Percentiles rank a stretch among this genome's conserved stretches.
phyloP scores from a whole-genome alignment of 2,329 filamentous ascomycete species.

The Alternaria atra region DNA sequence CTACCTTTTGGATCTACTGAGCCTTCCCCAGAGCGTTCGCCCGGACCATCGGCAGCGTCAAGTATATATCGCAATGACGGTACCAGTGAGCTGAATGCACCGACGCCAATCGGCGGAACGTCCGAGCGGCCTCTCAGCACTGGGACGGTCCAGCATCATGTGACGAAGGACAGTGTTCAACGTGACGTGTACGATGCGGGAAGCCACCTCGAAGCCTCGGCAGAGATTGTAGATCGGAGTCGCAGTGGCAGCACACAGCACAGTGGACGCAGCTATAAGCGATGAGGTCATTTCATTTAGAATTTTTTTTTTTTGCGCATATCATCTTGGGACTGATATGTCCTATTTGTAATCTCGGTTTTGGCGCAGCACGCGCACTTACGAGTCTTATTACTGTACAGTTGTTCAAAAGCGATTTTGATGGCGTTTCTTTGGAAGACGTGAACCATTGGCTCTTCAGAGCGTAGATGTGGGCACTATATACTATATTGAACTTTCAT shows the following conservation, averaged over 20 bases:
- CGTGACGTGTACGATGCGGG: slow-evolving; percentile 41
- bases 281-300: slow-evolving; percentile 6
- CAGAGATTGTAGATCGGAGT: slow-evolving; percentile 50
- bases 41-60: slow-evolving; percentile 46
- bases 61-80: slow-evolving; percentile 42
- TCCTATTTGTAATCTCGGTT: slow-evolving; percentile 16
- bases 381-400: slow-evolving; percentile 41
- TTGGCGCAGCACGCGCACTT: slow-evolving; percentile 12
- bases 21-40: slow-evolving; percentile 47
- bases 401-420: slow-evolving; percentile 25
- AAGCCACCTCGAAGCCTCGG: slow-evolving; percentile 46
- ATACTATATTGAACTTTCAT: background rate
- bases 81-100: slow-evolving; percentile 29
- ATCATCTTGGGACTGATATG: background rate
- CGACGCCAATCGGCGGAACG: slow-evolving; percentile 25
- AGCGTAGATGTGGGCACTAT: slow-evolving; percentile 11
- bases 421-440: slow-evolving; percentile 16
- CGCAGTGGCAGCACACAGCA: slow-evolving; percentile 45
- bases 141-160: slow-evolving; percentile 51
- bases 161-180: slow-evolving; percentile 50
- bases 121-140: slow-evolving; percentile 47
- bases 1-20: slow-evolving; percentile 50
- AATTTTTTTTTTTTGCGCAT: slow-evolving; percentile 11
- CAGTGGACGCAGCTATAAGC: slow-evolving; percentile 31
- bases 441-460: slow-evolving; percentile 11